Percentiles rank a stretch among this genome's conserved stretches.
phyloP scores from a whole-genome alignment of 1,284 basidiomycete genomes.

The Trametes versicolor region DNA sequence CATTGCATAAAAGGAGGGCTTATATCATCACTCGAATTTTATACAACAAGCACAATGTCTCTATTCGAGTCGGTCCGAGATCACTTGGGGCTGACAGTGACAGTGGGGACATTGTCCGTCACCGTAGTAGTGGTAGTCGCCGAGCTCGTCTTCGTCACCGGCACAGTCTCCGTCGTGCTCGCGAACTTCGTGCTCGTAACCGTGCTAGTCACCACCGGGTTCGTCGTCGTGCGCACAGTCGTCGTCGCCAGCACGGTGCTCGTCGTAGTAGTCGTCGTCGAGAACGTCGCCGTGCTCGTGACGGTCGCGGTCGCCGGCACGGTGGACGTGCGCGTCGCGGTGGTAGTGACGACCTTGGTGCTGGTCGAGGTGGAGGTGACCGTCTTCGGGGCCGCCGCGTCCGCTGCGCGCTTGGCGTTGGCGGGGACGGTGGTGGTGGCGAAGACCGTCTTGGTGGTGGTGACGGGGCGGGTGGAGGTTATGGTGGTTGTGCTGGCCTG shows the following conservation, averaged over 20 bases:
- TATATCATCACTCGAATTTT: not conserved
- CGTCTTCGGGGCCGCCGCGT: not conserved
- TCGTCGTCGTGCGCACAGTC: constrained; percentile 4
- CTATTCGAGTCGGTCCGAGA: not conserved
- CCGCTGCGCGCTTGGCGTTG: constrained; percentile 9
- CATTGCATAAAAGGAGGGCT: too few species aligned
- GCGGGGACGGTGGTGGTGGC: constrained; percentile 7
- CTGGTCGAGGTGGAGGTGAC: constrained; percentile 6
- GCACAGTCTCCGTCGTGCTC: constrained; percentile 1
- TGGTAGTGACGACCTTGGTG: constrained; percentile 1
- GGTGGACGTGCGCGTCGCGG: constrained; percentile 2
- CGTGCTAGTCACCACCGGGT: constrained; percentile 7
- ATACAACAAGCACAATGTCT: not conserved
- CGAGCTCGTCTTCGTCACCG: not conserved
- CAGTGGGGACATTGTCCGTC: constrained; percentile 11
- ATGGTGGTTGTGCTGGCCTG: not conserved
- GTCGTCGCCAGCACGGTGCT: constrained; percentile 1
- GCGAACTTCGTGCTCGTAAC: constrained; percentile 13
- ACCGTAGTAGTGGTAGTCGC: not conserved
- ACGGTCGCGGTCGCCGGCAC: not conserved
- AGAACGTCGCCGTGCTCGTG: constrained; percentile 3
- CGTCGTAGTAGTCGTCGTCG: not conserved
- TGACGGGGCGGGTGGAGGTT: not conserved
- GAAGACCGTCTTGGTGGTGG: not conserved
- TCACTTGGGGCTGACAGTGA: not conserved